These are phyloP conservation scores for Magnaporthiopsis rhizophila DNA, from an alignment of 2,329 filamentous ascomycete genomes.

Conservation along the genomic window DNA sequence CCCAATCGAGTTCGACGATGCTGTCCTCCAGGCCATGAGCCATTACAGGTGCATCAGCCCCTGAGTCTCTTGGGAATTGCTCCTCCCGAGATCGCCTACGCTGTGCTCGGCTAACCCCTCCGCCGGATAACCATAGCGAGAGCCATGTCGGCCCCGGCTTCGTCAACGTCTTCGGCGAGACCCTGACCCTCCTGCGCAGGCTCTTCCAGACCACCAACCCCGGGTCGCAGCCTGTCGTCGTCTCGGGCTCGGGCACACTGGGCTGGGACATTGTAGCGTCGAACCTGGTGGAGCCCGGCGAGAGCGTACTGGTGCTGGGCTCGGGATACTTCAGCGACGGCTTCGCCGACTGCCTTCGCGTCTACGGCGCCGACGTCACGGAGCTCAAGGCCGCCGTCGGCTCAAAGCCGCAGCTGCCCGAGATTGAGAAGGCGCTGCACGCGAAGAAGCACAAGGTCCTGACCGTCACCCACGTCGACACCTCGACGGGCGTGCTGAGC, in stretches of 20 bases:
- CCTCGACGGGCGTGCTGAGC: slow-evolving; percentile 89
- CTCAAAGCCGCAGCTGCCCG: slow-evolving; percentile 73
- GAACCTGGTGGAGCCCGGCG: slow-evolving; percentile 82
- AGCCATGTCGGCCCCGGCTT: slow-evolving; percentile 88
- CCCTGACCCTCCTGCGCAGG: slow-evolving; percentile 77
- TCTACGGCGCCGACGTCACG: slow-evolving; percentile 84
- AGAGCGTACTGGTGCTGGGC: slow-evolving; percentile 87
- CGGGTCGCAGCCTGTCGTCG: slow-evolving; percentile 79
- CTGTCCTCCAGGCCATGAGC: slow-evolving; percentile 87
- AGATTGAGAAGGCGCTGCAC: slow-evolving; percentile 81
- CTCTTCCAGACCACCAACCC: slow-evolving; percentile 87
- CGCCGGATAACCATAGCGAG: slow-evolving; percentile 51
- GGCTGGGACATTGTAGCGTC: slow-evolving; percentile 96
- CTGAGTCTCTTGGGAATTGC: background rate
- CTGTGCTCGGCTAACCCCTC: slow-evolving; percentile 3
- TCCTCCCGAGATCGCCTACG: background rate
- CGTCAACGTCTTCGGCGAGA: slow-evolving; percentile 84
- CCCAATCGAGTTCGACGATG: slow-evolving; percentile 98
- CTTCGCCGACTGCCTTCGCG: slow-evolving; percentile 84
- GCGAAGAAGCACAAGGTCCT: slow-evolving; percentile 90
- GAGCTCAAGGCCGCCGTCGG: slow-evolving; percentile 87
- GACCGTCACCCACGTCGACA: slow-evolving; percentile 95
- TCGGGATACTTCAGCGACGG: slow-evolving; percentile 96
- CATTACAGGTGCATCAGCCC: slow-evolving; percentile 65
- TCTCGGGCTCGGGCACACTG: slow-evolving; percentile 89